Conservation (phyloP, 2,329 filamentous ascomycete species). For the Colletotrichum camelliae region DNA sequence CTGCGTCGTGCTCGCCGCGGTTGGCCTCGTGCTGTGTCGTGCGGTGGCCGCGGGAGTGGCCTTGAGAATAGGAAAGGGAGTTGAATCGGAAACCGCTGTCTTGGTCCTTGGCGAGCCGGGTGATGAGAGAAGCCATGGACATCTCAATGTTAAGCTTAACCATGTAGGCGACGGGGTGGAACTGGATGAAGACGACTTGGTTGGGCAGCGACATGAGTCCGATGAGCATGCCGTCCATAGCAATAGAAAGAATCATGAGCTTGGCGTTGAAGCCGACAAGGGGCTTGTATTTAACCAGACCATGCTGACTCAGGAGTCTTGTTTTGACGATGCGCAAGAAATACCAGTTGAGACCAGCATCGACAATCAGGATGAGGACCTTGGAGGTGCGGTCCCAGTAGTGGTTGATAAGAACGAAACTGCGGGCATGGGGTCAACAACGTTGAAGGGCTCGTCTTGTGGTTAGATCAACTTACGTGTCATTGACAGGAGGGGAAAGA, state of each 20-base stretch:
- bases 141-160: conserved; percentile 61
- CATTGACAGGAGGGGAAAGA: conserved; percentile 39
- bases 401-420: conserved; percentile 47
- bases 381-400: conserved; percentile 61
- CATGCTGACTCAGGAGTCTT: conserved; percentile 50
- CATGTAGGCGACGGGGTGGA: conserved; percentile 58
- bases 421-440: neutral
- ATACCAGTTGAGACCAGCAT: conserved; percentile 57
- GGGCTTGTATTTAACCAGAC: conserved; percentile 54
- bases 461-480: conserved; percentile 30
- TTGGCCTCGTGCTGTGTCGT: neutral
- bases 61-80: conserved; percentile 13
- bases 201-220: conserved; percentile 38
- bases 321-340: conserved; percentile 53
- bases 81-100: conserved; percentile 9
- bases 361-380: conserved; percentile 54
- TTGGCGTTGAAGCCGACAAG: conserved; percentile 55
- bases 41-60: neutral
- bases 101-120: conserved; percentile 27
- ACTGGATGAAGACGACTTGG: conserved; percentile 49
- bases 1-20: neutral
- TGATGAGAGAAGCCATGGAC: conserved; percentile 58
- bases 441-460: neutral
- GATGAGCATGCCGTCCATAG: conserved; percentile 50
- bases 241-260: conserved; percentile 53